Evolutionary conservation across 2,329 filamentous ascomycete species (phyloP).

Genomic region (Cladophialophora yegresii): DNA sequence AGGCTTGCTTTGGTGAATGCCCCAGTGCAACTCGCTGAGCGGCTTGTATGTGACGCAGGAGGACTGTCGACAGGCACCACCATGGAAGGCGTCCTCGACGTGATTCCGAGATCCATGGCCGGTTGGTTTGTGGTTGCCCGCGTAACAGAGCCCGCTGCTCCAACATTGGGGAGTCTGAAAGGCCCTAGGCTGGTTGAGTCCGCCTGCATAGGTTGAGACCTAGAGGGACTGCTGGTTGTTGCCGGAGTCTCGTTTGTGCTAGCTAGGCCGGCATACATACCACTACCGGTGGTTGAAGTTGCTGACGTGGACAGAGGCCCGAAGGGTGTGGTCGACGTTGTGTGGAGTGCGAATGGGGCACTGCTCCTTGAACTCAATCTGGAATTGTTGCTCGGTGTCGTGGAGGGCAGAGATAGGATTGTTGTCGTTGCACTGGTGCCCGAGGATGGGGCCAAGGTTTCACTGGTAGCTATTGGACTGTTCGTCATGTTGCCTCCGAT

Average conservation of each 20-base stretch:
- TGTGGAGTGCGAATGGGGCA: not conserved
- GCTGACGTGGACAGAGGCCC: not conserved
- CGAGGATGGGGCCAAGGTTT: not conserved
- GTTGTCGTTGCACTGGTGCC: not conserved
- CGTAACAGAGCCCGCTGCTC: not conserved
- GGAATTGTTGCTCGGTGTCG: not conserved
- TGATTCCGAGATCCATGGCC: not conserved
- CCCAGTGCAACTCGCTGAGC: not conserved
- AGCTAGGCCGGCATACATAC: not conserved
- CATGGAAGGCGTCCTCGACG: not conserved
- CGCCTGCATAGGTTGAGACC: not conserved
- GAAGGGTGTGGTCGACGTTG: not conserved
- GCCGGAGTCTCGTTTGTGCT: not conserved
- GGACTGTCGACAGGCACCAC: not conserved
- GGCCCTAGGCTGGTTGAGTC: not conserved
- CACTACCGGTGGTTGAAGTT: not conserved
- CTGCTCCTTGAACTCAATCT: not conserved
- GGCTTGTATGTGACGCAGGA: not conserved
- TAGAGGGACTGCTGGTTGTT: not conserved
- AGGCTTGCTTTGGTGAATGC: not conserved
- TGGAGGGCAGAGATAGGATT: not conserved
- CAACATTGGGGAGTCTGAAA: not conserved
- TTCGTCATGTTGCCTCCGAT: not conserved
- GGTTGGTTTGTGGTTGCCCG: not conserved
- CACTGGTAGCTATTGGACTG: not conserved